These are phyloP conservation scores for Heimioporus retisporus DNA, from an alignment of 1,284 basidiomycete genomes.

Conservation along the genomic window DNA sequence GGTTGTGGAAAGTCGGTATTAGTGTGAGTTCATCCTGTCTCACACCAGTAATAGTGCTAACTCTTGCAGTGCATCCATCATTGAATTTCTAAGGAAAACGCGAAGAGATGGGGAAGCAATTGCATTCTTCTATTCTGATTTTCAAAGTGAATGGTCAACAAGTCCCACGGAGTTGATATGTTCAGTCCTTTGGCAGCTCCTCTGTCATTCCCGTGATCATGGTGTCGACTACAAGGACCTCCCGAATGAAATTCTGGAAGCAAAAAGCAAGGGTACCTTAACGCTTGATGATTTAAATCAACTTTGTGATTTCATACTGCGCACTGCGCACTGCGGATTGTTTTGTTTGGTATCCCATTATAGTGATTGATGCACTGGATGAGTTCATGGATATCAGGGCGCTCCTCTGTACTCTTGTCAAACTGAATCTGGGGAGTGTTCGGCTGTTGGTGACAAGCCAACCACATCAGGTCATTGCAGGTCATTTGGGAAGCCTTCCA, in stretches of 20 bases:
- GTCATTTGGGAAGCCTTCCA: not conserved
- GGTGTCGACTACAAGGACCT: slow-evolving; percentile 1
- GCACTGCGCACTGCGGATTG: not conserved
- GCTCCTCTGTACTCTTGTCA: not conserved
- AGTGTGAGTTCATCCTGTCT: not conserved
- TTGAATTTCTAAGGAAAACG: slow-evolving; percentile 3
- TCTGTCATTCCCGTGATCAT: not conserved
- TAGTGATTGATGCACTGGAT: slow-evolving; percentile 8
- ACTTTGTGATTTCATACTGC: slow-evolving; percentile 3
- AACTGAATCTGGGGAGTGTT: not conserved
- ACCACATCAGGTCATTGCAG: not conserved
- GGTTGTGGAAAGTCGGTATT: slow-evolving; percentile 12
- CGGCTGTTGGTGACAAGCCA: slow-evolving; percentile 11
- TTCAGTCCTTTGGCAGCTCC: slow-evolving; percentile 2
- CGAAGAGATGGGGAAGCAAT: slow-evolving; percentile 1
- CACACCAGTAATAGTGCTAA: not conserved
- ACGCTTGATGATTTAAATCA: not conserved
- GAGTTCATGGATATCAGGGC: slow-evolving; percentile 3
- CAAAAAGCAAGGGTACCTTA: slow-evolving; percentile 3
- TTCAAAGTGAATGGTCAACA: not conserved
- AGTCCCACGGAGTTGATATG: not conserved
- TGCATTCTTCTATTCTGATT: slow-evolving; percentile 7
- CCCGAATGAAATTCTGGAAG: slow-evolving; percentile 4
- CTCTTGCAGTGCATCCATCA: slow-evolving; percentile 2
- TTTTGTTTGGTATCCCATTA: not conserved